Conservation (phyloP, 2,329 filamentous ascomycete species). For the Monosporascus sp. region DNA sequence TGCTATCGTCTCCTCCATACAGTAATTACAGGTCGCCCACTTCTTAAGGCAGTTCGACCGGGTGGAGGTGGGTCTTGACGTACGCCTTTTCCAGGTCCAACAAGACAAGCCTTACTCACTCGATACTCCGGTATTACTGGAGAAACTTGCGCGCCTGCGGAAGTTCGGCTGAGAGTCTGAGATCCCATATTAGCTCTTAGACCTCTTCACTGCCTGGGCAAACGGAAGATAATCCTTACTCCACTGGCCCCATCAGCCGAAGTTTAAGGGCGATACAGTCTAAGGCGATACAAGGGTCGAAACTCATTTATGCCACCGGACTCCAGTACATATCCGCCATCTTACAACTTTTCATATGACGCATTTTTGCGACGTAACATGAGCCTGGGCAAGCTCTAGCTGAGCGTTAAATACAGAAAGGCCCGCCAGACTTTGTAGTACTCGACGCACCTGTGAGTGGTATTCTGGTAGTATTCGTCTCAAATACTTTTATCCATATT, state of each 20-base stretch:
- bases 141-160: not conserved
- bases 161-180: not conserved
- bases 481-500: slow-evolving; percentile 19
- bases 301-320: not conserved
- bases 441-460: slow-evolving; percentile 17
- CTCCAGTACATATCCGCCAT: not conserved
- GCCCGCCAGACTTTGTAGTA: slow-evolving; percentile 11
- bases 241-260: not conserved
- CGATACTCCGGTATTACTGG: not conserved
- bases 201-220: not conserved
- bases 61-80: not conserved
- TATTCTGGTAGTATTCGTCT: slow-evolving; percentile 8
- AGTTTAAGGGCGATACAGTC: not conserved
- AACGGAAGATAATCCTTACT: not conserved
- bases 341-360: not conserved
- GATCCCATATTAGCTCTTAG: not conserved
- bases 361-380: not conserved
- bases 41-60: not conserved
- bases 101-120: not conserved
- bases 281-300: not conserved
- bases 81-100: not conserved
- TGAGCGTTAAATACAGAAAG: slow-evolving; percentile 5
- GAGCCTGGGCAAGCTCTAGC: slow-evolving; percentile 1
- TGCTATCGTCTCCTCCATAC: not conserved
- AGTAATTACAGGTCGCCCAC: not conserved